Base-by-base conservation (phyloP, 768 basidiomycete species). In the Solioccasus polychromus region DNA sequence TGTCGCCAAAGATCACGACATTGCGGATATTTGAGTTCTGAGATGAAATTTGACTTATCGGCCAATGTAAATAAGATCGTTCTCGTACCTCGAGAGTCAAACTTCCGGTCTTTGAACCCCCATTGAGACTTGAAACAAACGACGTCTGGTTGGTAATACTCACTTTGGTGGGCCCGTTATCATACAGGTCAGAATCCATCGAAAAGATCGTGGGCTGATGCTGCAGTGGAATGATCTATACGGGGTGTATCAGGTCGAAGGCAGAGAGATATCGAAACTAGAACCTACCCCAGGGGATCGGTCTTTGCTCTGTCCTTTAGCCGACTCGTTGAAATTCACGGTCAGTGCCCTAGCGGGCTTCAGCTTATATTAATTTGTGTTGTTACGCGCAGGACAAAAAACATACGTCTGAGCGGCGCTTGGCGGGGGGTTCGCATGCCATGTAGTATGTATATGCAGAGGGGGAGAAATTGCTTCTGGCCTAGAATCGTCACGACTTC, bases 1-100 rank as follows among this genome's bases (percentile, higher is more conserved):
- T 64, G 35, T 74, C 71, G 1, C 74, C 73, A 32, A 75, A 75
- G 18, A 75, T 35, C 14, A 75, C 59, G n/a, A 75, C 39, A 40
- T 75, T 75, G 22, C 49, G 58, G 22, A 15, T 18, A 26, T 46
- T 48, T 4, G 23, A 22, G 15, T 29, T 8, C 54, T 57, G 31
- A 45, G 29, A 38, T 15, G 4, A 18, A 11, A 30, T 23, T 57
- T 14, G 29, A 28, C 10, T 34, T 24, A 3, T 12, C 20, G 8
- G n/a, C 7, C 14, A 35, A 31, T 17, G 4, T 15, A 20, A 34
- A n/a, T 1, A 9, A 10, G 26, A 42, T 5, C 10, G 26, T 9
- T n/a, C 14, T 35, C 53, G 42, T 14, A 64, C 59, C 46, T 55
- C 42, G 35, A 10, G 26, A 30, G 11, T n/a, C 1, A 19, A 6